Conservation (phyloP, 2,329 filamentous ascomycete genomes). For the Trichoderma simmonsii region DNA sequence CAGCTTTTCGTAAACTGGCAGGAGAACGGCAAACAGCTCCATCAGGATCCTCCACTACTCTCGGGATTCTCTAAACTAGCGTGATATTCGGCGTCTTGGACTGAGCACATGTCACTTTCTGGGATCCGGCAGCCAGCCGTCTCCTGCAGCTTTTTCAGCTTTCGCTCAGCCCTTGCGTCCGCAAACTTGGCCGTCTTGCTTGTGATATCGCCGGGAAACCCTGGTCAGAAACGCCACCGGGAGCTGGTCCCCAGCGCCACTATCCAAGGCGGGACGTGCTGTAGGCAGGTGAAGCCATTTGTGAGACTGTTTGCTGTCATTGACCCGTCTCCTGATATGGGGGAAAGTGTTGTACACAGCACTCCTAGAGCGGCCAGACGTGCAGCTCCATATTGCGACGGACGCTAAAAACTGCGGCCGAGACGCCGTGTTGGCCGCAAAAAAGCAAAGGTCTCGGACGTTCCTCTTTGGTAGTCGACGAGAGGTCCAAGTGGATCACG, state of each 20-base stretch:
- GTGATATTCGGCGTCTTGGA: not conserved
- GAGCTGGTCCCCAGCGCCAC: not conserved
- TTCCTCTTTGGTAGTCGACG: not conserved
- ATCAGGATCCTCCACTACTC: not conserved
- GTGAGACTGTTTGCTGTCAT: not conserved
- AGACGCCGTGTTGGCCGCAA: not conserved
- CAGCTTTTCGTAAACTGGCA: not conserved
- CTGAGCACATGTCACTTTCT: not conserved
- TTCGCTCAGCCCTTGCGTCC: slow-evolving; percentile 6
- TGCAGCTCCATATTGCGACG: not conserved
- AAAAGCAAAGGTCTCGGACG: not conserved
- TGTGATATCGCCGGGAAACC: not conserved
- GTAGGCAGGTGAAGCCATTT: not conserved
- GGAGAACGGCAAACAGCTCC: not conserved
- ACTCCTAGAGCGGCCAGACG: not conserved
- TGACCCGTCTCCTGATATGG: not conserved
- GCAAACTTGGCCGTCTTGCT: not conserved
- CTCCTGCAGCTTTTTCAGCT: not conserved
- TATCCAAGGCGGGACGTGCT: not conserved
- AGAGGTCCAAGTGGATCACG: not conserved
- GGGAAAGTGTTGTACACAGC: not conserved
- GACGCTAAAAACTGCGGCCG: not conserved
- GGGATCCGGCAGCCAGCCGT: not conserved
- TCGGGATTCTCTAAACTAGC: not conserved
- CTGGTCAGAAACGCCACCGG: not conserved